These are phyloP conservation scores for Camillea tinctor DNA, from an alignment of 2,329 filamentous ascomycete genomes.

Conservation along the genomic window DNA sequence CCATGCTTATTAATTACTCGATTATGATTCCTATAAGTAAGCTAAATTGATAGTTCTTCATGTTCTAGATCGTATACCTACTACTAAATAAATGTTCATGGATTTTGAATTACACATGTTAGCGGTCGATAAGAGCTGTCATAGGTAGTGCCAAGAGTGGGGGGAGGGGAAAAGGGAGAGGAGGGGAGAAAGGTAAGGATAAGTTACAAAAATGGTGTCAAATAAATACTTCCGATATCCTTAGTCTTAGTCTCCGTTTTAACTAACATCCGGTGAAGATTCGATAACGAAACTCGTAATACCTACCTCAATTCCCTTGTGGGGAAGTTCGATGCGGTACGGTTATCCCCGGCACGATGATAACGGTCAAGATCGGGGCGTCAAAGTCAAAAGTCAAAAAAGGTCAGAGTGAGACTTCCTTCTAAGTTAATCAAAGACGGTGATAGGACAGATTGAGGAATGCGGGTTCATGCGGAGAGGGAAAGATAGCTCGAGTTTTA, in stretches of 20 bases:
- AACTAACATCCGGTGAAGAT: not conserved
- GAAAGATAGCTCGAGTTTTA: not conserved
- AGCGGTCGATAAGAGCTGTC: not conserved
- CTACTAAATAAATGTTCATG: not conserved
- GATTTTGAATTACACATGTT: not conserved
- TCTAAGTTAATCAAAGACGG: conserved; percentile 2
- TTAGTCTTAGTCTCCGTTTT: no score
- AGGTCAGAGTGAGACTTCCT: not conserved
- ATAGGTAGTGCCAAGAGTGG: not conserved
- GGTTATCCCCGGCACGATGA: conserved; percentile 22
- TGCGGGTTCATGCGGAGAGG: not conserved
- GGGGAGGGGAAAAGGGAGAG: no score
- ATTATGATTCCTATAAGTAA: not conserved
- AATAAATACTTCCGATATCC: not conserved
- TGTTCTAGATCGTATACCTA: not conserved
- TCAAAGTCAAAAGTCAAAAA: not conserved
- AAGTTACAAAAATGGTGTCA: not conserved
- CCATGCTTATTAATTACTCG: no score
- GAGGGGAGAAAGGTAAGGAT: not conserved
- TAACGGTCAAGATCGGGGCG: not conserved
- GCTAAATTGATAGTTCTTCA: not conserved
- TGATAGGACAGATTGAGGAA: conserved; percentile 1
- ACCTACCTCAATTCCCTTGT: conserved; percentile 12
- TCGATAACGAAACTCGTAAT: not conserved
- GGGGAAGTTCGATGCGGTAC: conserved; percentile 26